Evolutionary conservation across 345 rosid genomes (phyloP).

Genomic region (Euphorbia peplus): DNA sequence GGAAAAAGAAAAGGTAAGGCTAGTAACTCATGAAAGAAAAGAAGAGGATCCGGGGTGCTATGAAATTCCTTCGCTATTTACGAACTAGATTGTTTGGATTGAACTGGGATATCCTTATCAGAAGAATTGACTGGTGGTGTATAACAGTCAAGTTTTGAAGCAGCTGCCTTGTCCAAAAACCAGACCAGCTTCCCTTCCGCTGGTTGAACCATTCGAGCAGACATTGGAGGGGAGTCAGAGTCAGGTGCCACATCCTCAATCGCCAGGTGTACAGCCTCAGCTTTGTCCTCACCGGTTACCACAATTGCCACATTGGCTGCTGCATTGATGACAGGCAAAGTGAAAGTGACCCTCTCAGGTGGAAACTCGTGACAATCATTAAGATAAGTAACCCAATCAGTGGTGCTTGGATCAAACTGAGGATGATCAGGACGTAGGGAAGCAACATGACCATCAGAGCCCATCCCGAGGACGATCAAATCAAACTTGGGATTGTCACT

Average conservation of each 20-base stretch:
- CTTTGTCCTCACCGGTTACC: constrained; percentile 71
- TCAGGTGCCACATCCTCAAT: constrained; percentile 45
- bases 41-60: constrained; percentile 16
- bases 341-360: constrained; percentile 90
- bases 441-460: constrained; percentile 86
- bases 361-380: constrained; percentile 81
- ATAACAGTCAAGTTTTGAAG: constrained; percentile 53
- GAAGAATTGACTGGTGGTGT: no score
- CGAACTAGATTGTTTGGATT: constrained; percentile 23
- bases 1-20: background rate
- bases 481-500: constrained; percentile 92
- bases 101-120: background rate
- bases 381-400: constrained; percentile 72
- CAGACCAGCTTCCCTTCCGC: constrained; percentile 62
- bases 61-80: constrained; percentile 28
- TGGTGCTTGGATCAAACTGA: constrained; percentile 46
- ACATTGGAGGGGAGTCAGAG: constrained; percentile 40
- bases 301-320: constrained; percentile 73
- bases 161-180: constrained; percentile 85
- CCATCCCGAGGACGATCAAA: constrained; percentile 84
- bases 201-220: constrained; percentile 71
- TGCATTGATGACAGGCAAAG: constrained; percentile 84
- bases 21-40: constrained; percentile 6
- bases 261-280: constrained; percentile 64
- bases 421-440: constrained; percentile 77